phyloP scores from a whole-genome alignment of 2,329 filamentous ascomycete species.

The Drechslera avenae region DNA sequence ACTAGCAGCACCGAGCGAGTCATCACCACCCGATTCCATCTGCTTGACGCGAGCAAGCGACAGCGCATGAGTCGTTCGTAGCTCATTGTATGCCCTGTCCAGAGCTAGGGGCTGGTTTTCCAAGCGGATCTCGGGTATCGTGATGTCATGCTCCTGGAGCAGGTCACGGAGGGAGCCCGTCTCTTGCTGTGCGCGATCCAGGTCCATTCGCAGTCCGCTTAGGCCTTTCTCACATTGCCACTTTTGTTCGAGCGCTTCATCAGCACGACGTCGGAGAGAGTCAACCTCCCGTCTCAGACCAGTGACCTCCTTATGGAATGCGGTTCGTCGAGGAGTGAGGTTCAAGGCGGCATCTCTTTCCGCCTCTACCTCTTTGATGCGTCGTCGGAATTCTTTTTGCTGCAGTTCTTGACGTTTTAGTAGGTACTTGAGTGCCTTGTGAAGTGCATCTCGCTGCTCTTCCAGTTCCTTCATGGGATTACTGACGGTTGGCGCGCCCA shows the following conservation, averaged over 20 bases:
- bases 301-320: conserved; percentile 83
- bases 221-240: conserved; percentile 94
- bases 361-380: conserved; percentile 73
- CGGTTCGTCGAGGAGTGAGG: conserved; percentile 71
- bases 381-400: conserved; percentile 81
- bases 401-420: conserved; percentile 86
- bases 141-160: conserved; percentile 81
- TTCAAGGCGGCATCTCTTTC: conserved; percentile 77
- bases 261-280: conserved; percentile 80
- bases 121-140: conserved; percentile 65
- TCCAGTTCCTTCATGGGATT: conserved; percentile 81
- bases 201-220: conserved; percentile 88
- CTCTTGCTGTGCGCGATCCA: conserved; percentile 93
- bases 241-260: conserved; percentile 93
- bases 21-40: conserved; percentile 61
- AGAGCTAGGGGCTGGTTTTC: conserved; percentile 68
- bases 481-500: conserved; percentile 45
- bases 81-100: conserved; percentile 72
- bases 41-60: conserved; percentile 70
- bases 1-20: conserved; percentile 43
- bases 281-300: conserved; percentile 84
- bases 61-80: conserved; percentile 72
- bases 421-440: conserved; percentile 82
- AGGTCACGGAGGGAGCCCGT: conserved; percentile 80
- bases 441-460: conserved; percentile 88